Evolutionary conservation across 129 eudicot genomes (phyloP).

Genomic region (Centella asiatica): DNA sequence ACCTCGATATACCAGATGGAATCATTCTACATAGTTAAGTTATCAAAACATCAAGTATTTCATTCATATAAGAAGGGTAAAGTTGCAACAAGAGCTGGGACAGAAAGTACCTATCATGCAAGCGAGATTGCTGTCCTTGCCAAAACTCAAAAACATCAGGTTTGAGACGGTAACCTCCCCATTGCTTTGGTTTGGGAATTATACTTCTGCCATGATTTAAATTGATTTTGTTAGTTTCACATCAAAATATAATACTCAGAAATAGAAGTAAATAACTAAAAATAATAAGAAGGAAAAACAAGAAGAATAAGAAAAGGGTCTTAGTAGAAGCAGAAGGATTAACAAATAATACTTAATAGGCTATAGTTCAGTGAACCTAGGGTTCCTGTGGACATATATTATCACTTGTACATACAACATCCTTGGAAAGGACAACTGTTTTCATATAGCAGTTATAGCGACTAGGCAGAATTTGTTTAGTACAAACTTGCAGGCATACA

Average conservation of each 20-base stretch:
- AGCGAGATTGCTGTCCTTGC: constrained; percentile 93
- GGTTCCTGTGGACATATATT: too few species aligned
- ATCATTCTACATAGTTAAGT: background rate
- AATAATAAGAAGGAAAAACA: too few species aligned
- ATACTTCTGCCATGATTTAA: constrained; percentile 36
- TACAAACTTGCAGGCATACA: background rate
- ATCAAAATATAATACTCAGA: background rate
- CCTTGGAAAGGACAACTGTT: background rate
- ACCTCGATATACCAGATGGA: background rate
- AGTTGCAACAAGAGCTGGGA: background rate
- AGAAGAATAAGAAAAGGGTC: background rate
- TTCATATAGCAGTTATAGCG: background rate
- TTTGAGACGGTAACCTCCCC: constrained; percentile 98
- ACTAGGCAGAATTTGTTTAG: background rate
- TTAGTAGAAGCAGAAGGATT: too few species aligned
- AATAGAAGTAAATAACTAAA: too few species aligned
- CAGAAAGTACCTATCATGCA: constrained; percentile 72
- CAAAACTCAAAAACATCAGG: constrained; percentile 83
- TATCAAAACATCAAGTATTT: background rate
- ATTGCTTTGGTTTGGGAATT: constrained; percentile 75
- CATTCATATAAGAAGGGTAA: background rate
- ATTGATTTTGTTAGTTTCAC: background rate
- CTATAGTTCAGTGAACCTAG: too few species aligned
- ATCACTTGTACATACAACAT: too few species aligned
- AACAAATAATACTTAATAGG: too few species aligned